Percentiles rank a stretch among this genome's conserved stretches.
Evolutionary conservation across 2,329 filamentous ascomycete species (phyloP).

Genomic region (Arthrobotrys sphaeroides): DNA sequence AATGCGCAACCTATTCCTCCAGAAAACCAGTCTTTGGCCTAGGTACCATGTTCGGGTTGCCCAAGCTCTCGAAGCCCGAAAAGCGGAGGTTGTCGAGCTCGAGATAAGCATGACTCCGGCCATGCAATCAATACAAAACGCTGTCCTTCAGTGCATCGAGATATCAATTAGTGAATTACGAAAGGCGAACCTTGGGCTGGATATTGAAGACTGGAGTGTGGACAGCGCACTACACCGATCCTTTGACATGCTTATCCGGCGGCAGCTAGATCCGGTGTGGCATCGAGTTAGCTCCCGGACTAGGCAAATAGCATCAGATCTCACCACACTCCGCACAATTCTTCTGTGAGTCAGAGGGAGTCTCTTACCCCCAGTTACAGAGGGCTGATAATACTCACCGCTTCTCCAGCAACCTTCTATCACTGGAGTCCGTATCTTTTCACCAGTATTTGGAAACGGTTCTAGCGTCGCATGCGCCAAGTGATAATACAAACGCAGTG

Average conservation of each 20-base stretch:
- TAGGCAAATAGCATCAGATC: constrained; percentile 88
- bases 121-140: constrained; percentile 93
- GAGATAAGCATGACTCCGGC: constrained; percentile 94
- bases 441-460: constrained; percentile 94
- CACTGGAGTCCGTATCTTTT: constrained; percentile 89
- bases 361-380: constrained; percentile 51
- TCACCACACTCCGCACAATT: constrained; percentile 83
- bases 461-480: constrained; percentile 85
- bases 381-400: not conserved
- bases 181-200: constrained; percentile 78
- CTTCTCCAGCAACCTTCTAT: constrained; percentile 70
- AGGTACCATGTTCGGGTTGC: constrained; percentile 92
- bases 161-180: constrained; percentile 92
- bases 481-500: constrained; percentile 84
- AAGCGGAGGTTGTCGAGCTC: constrained; percentile 95
- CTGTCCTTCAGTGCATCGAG: constrained; percentile 94
- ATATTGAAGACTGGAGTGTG: constrained; percentile 96
- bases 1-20: constrained; percentile 90
- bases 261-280: constrained; percentile 96
- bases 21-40: constrained; percentile 89
- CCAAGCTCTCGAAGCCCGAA: constrained; percentile 87
- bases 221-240: constrained; percentile 92
- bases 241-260: constrained; percentile 86
- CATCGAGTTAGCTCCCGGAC: constrained; percentile 95
- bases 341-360: constrained; percentile 69